phyloP scores from a whole-genome alignment of 2,329 filamentous ascomycete genomes.

The Calonectria naviculata region DNA sequence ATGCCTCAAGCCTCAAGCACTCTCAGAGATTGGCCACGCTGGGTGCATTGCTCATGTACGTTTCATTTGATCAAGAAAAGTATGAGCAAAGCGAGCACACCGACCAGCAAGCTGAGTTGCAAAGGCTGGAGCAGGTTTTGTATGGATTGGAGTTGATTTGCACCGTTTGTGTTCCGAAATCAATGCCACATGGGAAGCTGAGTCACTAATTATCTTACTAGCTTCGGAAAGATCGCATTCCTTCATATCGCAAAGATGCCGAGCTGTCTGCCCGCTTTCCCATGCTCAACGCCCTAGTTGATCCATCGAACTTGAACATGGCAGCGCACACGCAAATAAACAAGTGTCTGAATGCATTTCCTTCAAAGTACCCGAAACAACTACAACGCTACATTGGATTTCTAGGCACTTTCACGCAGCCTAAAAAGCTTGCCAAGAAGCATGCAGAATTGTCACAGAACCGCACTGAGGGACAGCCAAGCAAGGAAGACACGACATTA shows the following conservation, averaged over 20 bases:
- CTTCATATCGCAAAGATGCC: background rate
- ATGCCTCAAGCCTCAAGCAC: background rate
- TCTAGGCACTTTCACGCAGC: background rate
- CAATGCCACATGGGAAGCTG: background rate
- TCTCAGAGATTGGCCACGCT: background rate
- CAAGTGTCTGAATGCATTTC: background rate
- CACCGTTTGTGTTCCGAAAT: background rate
- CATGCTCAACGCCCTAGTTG: background rate
- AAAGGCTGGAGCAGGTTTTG: background rate
- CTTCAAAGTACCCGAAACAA: background rate
- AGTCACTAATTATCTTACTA: background rate
- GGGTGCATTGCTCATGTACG: background rate
- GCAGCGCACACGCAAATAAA: background rate
- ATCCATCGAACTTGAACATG: background rate
- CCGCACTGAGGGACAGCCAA: too few relatives aligned
- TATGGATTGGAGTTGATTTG: conserved; percentile 6
- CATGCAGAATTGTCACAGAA: too few relatives aligned
- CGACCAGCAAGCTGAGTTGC: background rate
- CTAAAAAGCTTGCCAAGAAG: background rate
- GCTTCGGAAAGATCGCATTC: background rate
- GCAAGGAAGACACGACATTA: background rate
- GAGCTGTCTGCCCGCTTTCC: background rate
- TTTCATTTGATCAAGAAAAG: background rate
- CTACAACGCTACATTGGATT: background rate
- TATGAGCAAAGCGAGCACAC: background rate